Conservation (phyloP, 345 rosid genomes). For the Linum tenue region DNA sequence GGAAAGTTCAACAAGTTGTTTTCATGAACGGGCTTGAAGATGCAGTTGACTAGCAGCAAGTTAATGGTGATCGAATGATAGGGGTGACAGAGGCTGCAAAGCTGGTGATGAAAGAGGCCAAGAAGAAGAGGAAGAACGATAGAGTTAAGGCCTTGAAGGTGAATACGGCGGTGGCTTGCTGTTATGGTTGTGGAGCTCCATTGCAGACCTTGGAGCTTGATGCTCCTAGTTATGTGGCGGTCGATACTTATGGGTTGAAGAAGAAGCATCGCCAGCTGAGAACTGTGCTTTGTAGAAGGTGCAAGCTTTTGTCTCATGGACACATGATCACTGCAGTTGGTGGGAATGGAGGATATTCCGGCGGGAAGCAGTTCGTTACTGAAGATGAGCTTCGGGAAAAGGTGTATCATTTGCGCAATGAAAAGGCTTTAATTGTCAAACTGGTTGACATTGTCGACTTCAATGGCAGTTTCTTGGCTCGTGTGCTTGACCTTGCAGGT, state of each 20-base stretch:
- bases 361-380: slow-evolving; percentile 76
- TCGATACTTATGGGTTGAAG: slow-evolving; percentile 68
- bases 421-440: slow-evolving; percentile 74
- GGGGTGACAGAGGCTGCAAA: slow-evolving; percentile 35
- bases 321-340: slow-evolving; percentile 96
- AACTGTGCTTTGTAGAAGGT: slow-evolving; percentile 81
- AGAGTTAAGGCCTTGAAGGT: slow-evolving; percentile 32
- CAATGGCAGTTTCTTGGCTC: slow-evolving; percentile 88
- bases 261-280: slow-evolving; percentile 87
- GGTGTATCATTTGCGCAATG: slow-evolving; percentile 67
- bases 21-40: no score
- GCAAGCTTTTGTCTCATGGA: slow-evolving; percentile 86
- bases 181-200: slow-evolving; percentile 96
- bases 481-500: slow-evolving; percentile 82
- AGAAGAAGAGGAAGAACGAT: slow-evolving; percentile 34
- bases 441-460: slow-evolving; percentile 94
- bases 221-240: slow-evolving; percentile 71
- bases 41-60: no score
- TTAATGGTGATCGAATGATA: no score
- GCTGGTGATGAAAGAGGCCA: slow-evolving; percentile 34
- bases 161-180: slow-evolving; percentile 36
- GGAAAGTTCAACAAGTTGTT: no score
- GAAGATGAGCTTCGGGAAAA: slow-evolving; percentile 84
- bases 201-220: slow-evolving; percentile 67
- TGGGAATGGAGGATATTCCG: slow-evolving; percentile 92